Evolutionary conservation across 306 rosid genomes (phyloP), one percentile per base, ranked within the genome.

Genomic region (Biancaea sappan): DNA sequence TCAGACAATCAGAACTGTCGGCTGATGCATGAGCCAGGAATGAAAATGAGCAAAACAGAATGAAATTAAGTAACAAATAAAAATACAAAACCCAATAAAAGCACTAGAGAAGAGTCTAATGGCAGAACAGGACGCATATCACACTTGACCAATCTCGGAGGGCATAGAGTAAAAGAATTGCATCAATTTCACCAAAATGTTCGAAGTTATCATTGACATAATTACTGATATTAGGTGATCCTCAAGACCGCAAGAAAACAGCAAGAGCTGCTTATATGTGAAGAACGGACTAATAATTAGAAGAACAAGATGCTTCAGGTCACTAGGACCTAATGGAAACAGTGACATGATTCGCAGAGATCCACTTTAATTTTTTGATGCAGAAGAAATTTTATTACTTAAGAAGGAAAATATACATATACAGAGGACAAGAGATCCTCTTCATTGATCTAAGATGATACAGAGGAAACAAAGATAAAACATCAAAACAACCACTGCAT

Each of bases 71-170:
- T 22, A 18, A 25, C 67, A 66, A 41, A 66, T 29, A 18, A 44
- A 50, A 12, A 12, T 31, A 58, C 53, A 41, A 59, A 51, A 32
- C 28, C 24, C 28, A 40, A 41, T 11, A 71, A 43, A 3, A 32
- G 24, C n/a, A 40, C 9, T 43, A 26, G 53, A 18, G 8, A 77
- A 32, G 46, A 41, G 64, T 38, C 5, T 19, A 69, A 62, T 46
- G 41, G 40, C 76, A 59, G 52, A 59, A 25, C 21, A 19, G 13
- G 66, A 68, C 34, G 44, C 15, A 5, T 32, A 74, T 72, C 14
- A 73, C 56, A 18, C 13, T 50, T 43, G 48, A 52, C 65, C 56
- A 54, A 31, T 21, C 69, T 31, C 73, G 14, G 59, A 66, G 44
- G 47, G 19, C 48, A 66, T 43, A 13, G 35, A 22, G 28, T 1